Evolutionary conservation across 805 yeast species (phyloP), one percentile per base, ranked within the genome.

Genomic region (Saccharomycopsis fodiens): DNA sequence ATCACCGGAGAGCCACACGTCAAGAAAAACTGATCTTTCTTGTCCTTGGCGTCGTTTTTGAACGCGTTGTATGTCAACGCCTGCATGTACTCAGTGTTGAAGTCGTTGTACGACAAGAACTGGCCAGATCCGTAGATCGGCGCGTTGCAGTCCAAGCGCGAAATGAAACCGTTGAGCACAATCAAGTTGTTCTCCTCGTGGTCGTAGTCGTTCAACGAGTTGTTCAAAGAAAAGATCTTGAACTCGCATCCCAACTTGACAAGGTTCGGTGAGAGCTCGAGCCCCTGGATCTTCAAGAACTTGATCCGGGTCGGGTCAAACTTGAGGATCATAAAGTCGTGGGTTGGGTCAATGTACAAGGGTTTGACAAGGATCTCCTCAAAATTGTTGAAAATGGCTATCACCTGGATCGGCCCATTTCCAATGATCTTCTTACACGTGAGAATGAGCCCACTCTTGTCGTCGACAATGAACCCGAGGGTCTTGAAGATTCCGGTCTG

Each of bases 31-130:
- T 47, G 52, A 29, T 51, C 54, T 38, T 50, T 50, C 23, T 50
- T 50, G 27, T 50, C 53, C 36, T 47, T 50, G 15, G 52, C 42
- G 38, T 51, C 54, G 31, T 51, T 48, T 25, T 51, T 48, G 50
- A 51, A 51, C 12, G 54, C 52, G 38, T 51, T 51, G 35, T 51
- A 51, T 13, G 54, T 51, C 45, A 51, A 48, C 3, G 52, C 54
- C 39, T 51, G 54, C 50, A 51, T 25, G 39, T 61, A 52, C 54
- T 60, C 50, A 42, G 60, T 40, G 58, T 62, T 16, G 62, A 59
- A 54, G 52, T 62, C 51, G 52, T 62, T 48, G 57, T 51, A 51
- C 4, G 52, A 48, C 13, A 51, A 35, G 25, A 47, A 46, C 23
- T 46, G 51, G n/a, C 51, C 50, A 10, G 50, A 42, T 4, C 54